Conservation (phyloP, 257 asterid species). For the Solanum pennellii region DNA sequence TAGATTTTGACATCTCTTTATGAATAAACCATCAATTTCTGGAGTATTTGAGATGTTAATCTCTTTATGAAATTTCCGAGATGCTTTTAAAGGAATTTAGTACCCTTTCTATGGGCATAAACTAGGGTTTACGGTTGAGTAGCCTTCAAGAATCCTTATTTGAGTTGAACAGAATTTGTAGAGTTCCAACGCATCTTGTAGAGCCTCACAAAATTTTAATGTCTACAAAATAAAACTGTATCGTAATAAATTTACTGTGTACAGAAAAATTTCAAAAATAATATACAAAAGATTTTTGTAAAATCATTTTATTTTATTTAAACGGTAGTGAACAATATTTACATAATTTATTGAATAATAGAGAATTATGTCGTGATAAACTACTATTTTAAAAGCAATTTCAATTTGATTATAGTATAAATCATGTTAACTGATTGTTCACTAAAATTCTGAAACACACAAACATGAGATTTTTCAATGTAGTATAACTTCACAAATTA, state of each 20-base stretch:
- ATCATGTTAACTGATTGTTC: background rate
- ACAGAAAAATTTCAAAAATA: background rate
- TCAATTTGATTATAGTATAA: background rate
- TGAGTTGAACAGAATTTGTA: too few species aligned
- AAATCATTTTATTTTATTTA: background rate
- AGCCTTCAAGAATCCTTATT: rapidly evolving
- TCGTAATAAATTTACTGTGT: too few species aligned
- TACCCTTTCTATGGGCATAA: too few species aligned
- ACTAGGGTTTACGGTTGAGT: too few species aligned
- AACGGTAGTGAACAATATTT: background rate
- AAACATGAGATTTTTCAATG: background rate
- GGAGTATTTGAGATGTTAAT: too few species aligned
- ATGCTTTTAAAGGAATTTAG: too few species aligned
- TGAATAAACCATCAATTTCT: too few species aligned
- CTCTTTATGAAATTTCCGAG: rapidly evolving
- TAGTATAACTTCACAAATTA: background rate
- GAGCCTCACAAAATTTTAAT: rapidly evolving
- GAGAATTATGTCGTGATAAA: background rate
- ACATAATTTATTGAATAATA: background rate
- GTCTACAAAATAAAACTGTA: too few species aligned
- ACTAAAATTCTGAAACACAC: background rate
- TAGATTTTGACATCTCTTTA: rapidly evolving
- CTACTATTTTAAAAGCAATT: too few species aligned
- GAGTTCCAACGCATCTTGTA: too few species aligned
- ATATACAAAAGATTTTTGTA: background rate